Conservation (phyloP, 306 rosid genomes). For the Lathyrus aphaca region DNA sequence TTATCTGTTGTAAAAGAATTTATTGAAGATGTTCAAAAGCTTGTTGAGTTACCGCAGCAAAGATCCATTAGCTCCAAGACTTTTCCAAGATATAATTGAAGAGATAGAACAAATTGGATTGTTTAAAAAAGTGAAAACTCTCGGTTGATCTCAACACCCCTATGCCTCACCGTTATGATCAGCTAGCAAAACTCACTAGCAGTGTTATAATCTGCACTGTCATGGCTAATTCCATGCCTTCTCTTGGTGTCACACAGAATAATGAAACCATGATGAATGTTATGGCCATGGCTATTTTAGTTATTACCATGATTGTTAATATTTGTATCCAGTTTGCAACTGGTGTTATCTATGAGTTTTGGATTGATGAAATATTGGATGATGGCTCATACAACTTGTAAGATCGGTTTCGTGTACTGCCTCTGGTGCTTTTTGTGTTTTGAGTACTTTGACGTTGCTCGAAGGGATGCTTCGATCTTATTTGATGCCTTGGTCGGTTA, state of each 20-base stretch:
- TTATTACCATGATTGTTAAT: conserved; percentile 71
- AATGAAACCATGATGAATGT: conserved; percentile 65
- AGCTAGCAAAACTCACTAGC: conserved; percentile 81
- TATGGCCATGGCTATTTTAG: conserved; percentile 75
- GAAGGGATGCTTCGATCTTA: conserved; percentile 68
- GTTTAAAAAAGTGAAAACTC: conserved; percentile 67
- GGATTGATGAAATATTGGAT: conserved; percentile 74
- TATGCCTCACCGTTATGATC: conserved; percentile 78
- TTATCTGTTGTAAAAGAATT: conserved; percentile 46
- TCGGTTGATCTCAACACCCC: conserved; percentile 82
- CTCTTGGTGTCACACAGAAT: conserved; percentile 75
- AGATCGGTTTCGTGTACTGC: conserved; percentile 88
- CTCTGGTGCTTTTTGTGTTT: conserved; percentile 78
- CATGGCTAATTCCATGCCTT: conserved; percentile 81
- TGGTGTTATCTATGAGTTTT: conserved; percentile 78
- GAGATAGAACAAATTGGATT: conserved; percentile 70
- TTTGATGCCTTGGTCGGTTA: conserved; percentile 57
- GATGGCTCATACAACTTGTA: conserved; percentile 86
- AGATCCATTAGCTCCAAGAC: conserved; percentile 60
- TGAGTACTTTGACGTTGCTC: conserved; percentile 59
- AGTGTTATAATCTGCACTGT: conserved; percentile 68
- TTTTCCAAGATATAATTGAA: conserved; percentile 57
- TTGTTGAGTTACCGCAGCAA: conserved; percentile 57
- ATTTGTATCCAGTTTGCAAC: conserved; percentile 77
- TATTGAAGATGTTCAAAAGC: conserved; percentile 61